Percentiles rank a stretch among this genome's conserved stretches.
phyloP scores from a whole-genome alignment of 768 basidiomycete genomes.

The Mrakia hoshinonis region DNA sequence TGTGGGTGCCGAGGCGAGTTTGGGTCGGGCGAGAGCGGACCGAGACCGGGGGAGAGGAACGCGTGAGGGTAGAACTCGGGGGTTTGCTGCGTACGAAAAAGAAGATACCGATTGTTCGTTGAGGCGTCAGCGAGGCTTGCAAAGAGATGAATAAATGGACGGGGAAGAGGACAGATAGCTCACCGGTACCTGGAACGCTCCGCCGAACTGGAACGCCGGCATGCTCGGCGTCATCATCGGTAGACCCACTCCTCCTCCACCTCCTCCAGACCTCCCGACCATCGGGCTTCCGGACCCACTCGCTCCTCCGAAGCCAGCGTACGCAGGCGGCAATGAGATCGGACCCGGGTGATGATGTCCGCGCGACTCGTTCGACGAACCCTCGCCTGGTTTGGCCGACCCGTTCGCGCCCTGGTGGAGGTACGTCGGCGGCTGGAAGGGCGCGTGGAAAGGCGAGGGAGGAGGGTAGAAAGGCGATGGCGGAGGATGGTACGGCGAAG shows the following conservation, averaged over 20 bases:
- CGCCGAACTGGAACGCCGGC: constrained; percentile 77
- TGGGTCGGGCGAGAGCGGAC: constrained; percentile 30
- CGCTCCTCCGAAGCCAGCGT: constrained; percentile 16
- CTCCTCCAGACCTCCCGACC: constrained; percentile 54
- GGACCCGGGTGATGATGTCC: constrained; percentile 54
- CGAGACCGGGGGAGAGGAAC: constrained; percentile 41
- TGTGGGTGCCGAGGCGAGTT: constrained; percentile 9
- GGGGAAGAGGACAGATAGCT: neutral
- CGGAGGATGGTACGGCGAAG: constrained; percentile 37
- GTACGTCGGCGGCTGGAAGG: constrained; percentile 7
- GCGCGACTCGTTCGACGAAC: constrained; percentile 24
- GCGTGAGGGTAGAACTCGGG: constrained; percentile 42
- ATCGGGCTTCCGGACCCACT: constrained; percentile 38
- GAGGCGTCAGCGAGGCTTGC: too few species aligned
- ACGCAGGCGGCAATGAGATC: constrained; percentile 55
- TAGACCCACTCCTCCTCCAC: constrained; percentile 47
- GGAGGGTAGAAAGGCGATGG: constrained; percentile 33
- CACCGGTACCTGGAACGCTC: constrained; percentile 2
- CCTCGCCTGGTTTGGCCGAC: neutral
- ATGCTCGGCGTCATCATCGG: constrained; percentile 94
- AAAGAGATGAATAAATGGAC: neutral
- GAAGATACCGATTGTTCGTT: neutral
- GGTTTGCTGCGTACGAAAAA: constrained; percentile 44
- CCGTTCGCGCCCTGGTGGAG: neutral
- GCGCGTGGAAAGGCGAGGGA: constrained; percentile 10